These are phyloP conservation scores for Clonostachys rosea DNA, from an alignment of 2,329 filamentous ascomycete genomes.

Conservation along the genomic window DNA sequence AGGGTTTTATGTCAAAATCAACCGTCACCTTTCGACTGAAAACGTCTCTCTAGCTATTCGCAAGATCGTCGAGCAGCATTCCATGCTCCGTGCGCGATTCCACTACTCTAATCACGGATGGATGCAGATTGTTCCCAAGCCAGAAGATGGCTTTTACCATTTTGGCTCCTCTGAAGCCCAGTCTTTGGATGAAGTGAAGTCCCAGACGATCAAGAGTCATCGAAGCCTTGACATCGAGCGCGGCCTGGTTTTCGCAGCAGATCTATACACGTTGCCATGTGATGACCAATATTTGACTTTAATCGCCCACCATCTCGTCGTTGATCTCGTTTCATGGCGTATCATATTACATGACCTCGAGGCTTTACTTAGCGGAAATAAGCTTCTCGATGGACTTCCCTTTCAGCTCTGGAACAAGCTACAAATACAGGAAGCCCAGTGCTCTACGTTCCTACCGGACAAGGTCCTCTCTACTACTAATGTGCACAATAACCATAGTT, in stretches of 20 bases:
- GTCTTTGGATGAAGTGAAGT: neutral
- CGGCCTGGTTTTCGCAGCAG: slow-evolving; percentile 8
- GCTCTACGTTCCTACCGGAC: neutral
- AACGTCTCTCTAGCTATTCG: neutral
- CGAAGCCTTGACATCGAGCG: slow-evolving; percentile 1
- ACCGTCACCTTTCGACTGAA: neutral
- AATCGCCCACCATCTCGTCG: slow-evolving; percentile 27
- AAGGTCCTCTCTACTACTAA: slow-evolving; percentile 18
- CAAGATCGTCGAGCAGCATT: slow-evolving; percentile 3
- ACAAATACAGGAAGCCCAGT: slow-evolving; percentile 19
- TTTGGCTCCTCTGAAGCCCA: neutral
- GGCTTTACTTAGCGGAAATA: slow-evolving; percentile 20
- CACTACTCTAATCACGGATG: neutral
- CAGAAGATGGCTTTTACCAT: neutral
- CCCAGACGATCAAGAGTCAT: slow-evolving; percentile 1
- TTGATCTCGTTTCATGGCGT: slow-evolving; percentile 42
- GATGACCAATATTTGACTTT: slow-evolving; percentile 19
- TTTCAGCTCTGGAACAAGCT: slow-evolving; percentile 25
- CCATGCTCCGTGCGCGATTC: slow-evolving; percentile 9
- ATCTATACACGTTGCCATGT: slow-evolving; percentile 3
- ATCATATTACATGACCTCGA: slow-evolving; percentile 36
- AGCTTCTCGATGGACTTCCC: slow-evolving; percentile 19
- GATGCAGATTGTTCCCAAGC: slow-evolving; percentile 3
- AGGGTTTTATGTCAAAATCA: slow-evolving; percentile 4
- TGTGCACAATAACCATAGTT: slow-evolving; percentile 23